Percentiles rank a stretch among this genome's conserved stretches.
These are phyloP conservation scores for Galeopsis tetrahit DNA, from an alignment of 257 asterid species.

Conservation along the genomic window DNA sequence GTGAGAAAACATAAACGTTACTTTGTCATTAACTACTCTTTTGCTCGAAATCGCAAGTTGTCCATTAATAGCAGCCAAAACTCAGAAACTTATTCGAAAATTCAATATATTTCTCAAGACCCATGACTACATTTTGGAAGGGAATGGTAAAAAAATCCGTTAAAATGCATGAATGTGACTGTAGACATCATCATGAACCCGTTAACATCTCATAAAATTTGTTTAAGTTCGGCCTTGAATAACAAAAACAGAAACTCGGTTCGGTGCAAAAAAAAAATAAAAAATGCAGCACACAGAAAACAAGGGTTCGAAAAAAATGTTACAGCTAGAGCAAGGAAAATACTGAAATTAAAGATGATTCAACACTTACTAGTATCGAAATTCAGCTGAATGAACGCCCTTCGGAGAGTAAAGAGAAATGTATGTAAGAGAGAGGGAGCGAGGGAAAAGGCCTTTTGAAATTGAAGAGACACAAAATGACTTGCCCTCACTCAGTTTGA, in stretches of 20 bases:
- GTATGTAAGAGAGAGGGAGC: not conserved
- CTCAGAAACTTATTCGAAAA: not conserved
- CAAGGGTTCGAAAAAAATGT: not conserved
- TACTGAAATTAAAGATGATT: not conserved
- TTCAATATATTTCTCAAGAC: not conserved
- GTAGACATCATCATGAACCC: too few relatives aligned
- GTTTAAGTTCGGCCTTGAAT: not conserved
- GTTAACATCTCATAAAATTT: not conserved
- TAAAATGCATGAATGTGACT: not conserved
- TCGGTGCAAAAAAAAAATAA: not conserved
- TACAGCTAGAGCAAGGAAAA: not conserved
- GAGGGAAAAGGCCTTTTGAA: conserved; percentile 31
- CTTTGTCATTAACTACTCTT: not conserved
- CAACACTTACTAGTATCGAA: conserved; percentile 17
- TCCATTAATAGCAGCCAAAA: conserved; percentile 16
- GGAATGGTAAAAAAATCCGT: not conserved
- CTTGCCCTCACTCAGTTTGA: not conserved
- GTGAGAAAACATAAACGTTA: not conserved
- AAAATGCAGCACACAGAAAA: not conserved
- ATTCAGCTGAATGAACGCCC: conserved; percentile 14
- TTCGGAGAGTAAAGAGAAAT: not conserved
- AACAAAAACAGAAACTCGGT: not conserved
- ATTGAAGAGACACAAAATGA: conserved; percentile 23
- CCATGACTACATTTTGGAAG: not conserved
- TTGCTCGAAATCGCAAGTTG: not conserved